Evolutionary conservation across 371 early-diverging fungal species (phyloP).

Genomic region (Cokeromyces recurvatus): DNA sequence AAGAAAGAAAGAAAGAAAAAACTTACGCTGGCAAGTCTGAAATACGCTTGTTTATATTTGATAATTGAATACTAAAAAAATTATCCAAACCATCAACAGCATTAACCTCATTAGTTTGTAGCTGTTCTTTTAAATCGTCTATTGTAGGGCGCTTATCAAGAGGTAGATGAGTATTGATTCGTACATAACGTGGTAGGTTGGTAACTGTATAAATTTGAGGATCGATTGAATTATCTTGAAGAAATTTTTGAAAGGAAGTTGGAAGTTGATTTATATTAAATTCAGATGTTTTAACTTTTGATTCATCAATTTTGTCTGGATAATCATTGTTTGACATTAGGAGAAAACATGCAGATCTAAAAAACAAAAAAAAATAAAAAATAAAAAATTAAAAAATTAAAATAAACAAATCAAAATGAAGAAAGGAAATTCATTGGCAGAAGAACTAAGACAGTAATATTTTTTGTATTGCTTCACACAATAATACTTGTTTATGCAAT

Average conservation of each 20-base stretch:
- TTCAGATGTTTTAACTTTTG: not conserved
- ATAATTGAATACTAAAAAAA: conserved; percentile 30
- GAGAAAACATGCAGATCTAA: too few relatives aligned
- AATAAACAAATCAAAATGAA: too few relatives aligned
- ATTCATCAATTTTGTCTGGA: not conserved
- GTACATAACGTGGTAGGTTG: conserved; percentile 67
- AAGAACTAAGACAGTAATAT: too few relatives aligned
- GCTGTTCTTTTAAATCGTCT: conserved; percentile 38
- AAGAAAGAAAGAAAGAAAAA: not conserved
- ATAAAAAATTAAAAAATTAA: too few relatives aligned
- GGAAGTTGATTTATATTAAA: conserved; percentile 52
- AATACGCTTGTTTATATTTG: conserved; percentile 19
- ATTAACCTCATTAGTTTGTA: conserved; percentile 32
- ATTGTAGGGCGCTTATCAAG: conserved; percentile 28
- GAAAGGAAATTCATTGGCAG: too few relatives aligned
- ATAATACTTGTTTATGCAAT: too few relatives aligned
- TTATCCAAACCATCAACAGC: conserved; percentile 23
- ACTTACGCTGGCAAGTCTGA: conserved; percentile 39
- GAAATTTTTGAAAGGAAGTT: conserved; percentile 51
- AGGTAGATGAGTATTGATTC: conserved; percentile 52
- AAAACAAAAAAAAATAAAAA: too few relatives aligned
- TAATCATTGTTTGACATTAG: too few relatives aligned
- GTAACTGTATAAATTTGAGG: conserved; percentile 56
- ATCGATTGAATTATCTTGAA: conserved; percentile 63
- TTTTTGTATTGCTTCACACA: too few relatives aligned